phyloP scores from a whole-genome alignment of 306 rosid genomes.

The Acacia acuminata region DNA sequence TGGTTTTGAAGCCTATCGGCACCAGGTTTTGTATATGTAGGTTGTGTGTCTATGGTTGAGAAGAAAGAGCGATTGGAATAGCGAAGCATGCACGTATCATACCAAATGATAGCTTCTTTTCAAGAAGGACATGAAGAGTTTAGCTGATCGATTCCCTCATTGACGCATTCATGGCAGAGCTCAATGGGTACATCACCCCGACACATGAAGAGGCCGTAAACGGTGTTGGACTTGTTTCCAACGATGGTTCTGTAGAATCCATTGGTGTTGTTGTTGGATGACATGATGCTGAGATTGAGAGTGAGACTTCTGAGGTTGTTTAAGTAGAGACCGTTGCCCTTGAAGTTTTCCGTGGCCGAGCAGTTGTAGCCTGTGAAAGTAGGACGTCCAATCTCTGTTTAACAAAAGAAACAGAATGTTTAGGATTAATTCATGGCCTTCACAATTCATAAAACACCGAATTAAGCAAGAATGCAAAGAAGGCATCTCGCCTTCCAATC shows the following conservation, averaged over 20 bases:
- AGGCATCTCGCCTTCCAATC: too few relatives aligned
- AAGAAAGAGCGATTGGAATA: too few relatives aligned
- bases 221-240: too few relatives aligned
- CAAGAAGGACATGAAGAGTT: too few relatives aligned
- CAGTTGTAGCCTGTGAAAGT: not conserved
- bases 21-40: not conserved
- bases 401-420: not conserved
- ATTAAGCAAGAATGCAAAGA: too few relatives aligned
- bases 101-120: too few relatives aligned
- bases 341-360: not conserved
- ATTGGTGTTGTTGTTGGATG: not conserved
- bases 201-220: constrained; percentile 18
- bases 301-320: not conserved
- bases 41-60: too few relatives aligned
- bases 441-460: too few relatives aligned
- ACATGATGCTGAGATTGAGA: not conserved
- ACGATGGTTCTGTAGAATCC: not conserved
- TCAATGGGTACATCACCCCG: too few relatives aligned
- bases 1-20: not conserved
- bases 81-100: too few relatives aligned
- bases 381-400: not conserved
- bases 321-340: not conserved
- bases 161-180: too few relatives aligned
- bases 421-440: not conserved
- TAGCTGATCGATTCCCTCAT: too few relatives aligned